Evolutionary conservation across 179 eudicot genomes (phyloP).

Genomic region (Gypsophila paniculata): DNA sequence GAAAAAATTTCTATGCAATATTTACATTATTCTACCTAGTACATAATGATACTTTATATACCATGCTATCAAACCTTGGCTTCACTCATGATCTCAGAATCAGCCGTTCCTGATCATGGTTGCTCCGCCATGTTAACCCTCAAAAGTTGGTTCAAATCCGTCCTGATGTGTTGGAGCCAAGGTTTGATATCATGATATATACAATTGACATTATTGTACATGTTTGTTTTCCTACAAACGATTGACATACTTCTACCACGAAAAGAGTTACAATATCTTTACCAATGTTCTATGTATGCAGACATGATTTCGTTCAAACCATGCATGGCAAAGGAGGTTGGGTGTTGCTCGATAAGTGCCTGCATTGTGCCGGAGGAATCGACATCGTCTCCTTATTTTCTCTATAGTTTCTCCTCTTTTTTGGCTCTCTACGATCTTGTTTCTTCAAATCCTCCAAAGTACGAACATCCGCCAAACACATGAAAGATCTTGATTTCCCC

Average conservation of each 20-base stretch:
- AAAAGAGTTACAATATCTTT: conserved; percentile 10
- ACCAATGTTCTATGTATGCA: neutral
- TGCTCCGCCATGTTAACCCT: neutral
- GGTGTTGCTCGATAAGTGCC: conserved; percentile 25
- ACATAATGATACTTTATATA: neutral
- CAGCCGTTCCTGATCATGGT: neutral
- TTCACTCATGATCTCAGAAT: neutral
- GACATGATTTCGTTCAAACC: conserved; percentile 10
- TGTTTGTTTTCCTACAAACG: neutral
- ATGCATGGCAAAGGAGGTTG: conserved; percentile 27
- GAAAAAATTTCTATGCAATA: neutral
- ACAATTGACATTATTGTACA: neutral
- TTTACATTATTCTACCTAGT: neutral
- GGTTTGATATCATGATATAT: neutral
- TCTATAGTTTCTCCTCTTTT: conserved; percentile 27
- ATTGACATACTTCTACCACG: conserved; percentile 10
- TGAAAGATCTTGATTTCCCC: conserved; percentile 51
- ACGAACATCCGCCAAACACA: conserved; percentile 40
- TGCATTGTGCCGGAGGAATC: conserved; percentile 26
- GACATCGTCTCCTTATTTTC: conserved; percentile 22
- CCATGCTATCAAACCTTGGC: too few relatives aligned
- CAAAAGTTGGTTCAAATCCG: neutral
- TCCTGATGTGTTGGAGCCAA: neutral
- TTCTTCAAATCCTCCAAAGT: conserved; percentile 52
- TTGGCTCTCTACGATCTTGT: conserved; percentile 27